Conservation (phyloP, 352 stramenopile species). For the Phytophthora multivora region DNA sequence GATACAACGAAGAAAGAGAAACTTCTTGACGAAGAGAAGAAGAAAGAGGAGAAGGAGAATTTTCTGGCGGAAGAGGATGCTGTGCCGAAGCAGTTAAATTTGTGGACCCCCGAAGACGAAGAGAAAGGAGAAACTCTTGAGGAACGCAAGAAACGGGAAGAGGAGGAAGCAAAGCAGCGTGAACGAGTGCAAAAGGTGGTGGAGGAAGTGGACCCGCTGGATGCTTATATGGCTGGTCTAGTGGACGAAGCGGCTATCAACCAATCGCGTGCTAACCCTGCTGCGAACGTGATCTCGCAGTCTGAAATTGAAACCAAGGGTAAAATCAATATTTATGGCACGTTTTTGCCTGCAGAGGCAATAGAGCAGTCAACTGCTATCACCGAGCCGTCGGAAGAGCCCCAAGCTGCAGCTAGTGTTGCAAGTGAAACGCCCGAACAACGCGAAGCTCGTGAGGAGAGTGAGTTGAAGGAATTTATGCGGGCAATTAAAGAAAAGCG, state of each 20-base stretch:
- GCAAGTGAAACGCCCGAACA: slow-evolving; percentile 60
- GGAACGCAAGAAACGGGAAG: slow-evolving; percentile 52
- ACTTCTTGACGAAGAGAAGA: slow-evolving; percentile 33
- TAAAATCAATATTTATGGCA: slow-evolving; percentile 88
- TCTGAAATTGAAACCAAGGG: slow-evolving; percentile 78
- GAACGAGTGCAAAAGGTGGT: slow-evolving; percentile 75
- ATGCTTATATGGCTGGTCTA: slow-evolving; percentile 88
- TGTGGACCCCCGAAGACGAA: slow-evolving; percentile 72
- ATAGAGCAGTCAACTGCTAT: slow-evolving; percentile 15
- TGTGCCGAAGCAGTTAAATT: slow-evolving; percentile 61
- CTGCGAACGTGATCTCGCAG: slow-evolving; percentile 84
- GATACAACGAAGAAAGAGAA: slow-evolving; percentile 40
- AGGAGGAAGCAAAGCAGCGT: slow-evolving; percentile 50
- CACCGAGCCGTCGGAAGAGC: not conserved
- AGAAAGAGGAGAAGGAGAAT: slow-evolving; percentile 61
- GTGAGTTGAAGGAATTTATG: slow-evolving; percentile 89
- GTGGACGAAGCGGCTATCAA: slow-evolving; percentile 81
- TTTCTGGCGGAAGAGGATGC: slow-evolving; percentile 77
- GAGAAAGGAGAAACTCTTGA: slow-evolving; percentile 64
- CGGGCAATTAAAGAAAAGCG: slow-evolving; percentile 77
- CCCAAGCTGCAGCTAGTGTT: slow-evolving; percentile 1
- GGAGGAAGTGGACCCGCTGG: slow-evolving; percentile 81
- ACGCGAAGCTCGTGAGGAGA: slow-evolving; percentile 75
- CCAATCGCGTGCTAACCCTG: slow-evolving; percentile 67
- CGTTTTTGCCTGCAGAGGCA: slow-evolving; percentile 66